These are phyloP conservation scores for Macadamia integrifolia DNA, from an alignment of 164 flowering plant species.

Conservation along the genomic window DNA sequence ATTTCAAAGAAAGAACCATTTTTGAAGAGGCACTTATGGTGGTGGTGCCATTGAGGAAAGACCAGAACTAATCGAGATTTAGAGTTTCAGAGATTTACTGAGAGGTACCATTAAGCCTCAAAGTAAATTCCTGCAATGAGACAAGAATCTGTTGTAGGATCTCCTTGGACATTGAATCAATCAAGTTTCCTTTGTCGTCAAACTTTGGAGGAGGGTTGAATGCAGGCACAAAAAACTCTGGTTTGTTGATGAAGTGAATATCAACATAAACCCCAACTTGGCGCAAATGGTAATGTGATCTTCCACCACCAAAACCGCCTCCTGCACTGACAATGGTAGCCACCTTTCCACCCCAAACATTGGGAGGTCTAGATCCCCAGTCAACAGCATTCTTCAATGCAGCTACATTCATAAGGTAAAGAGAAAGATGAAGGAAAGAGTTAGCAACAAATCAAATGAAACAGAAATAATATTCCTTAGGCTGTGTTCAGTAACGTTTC, in stretches of 20 bases:
- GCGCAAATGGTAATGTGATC: conserved; percentile 79
- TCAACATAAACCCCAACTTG: conserved; percentile 79
- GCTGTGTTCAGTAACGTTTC: too few species aligned
- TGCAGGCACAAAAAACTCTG: conserved; percentile 54
- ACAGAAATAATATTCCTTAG: too few species aligned
- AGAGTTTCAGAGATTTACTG: too few species aligned
- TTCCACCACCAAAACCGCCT: conserved; percentile 55
- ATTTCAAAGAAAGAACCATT: too few species aligned
- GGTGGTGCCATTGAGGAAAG: too few species aligned
- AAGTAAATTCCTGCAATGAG: conserved; percentile 47
- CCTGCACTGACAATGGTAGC: conserved; percentile 77
- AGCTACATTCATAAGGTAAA: conserved; percentile 17
- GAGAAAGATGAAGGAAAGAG: background rate
- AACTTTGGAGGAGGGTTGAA: conserved; percentile 62
- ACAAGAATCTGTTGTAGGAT: conserved; percentile 45
- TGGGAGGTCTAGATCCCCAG: conserved; percentile 91
- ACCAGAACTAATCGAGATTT: too few species aligned
- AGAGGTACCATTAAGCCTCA: conserved; percentile 34
- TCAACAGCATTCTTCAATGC: conserved; percentile 83
- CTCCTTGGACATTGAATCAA: conserved; percentile 37
- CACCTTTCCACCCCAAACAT: conserved; percentile 80
- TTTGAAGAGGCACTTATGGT: too few species aligned
- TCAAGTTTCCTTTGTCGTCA: conserved; percentile 58
- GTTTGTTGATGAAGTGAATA: conserved; percentile 85
- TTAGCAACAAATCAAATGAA: background rate